Percentiles rank a stretch among this genome's conserved stretches.
Conservation (phyloP, 306 rosid genomes). For the Gleditsia sinensis region DNA sequence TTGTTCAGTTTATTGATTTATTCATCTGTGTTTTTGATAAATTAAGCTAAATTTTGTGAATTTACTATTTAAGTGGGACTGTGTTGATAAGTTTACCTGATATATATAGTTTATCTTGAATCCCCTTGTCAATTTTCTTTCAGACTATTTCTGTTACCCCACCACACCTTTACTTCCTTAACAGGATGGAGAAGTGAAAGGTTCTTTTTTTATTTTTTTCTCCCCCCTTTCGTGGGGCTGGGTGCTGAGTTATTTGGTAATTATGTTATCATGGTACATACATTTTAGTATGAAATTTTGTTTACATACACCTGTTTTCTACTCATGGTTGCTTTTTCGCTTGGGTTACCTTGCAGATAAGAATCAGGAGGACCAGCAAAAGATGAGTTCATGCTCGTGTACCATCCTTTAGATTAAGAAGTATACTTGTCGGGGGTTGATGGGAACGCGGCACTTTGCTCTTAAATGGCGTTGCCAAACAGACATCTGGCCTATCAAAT, state of each 20-base stretch:
- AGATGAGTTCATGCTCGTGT: slow-evolving; percentile 67
- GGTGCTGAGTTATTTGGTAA: no score
- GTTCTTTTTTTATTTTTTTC: no score
- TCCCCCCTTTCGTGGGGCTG: no score
- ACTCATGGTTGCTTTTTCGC: not conserved
- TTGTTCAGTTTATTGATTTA: slow-evolving; percentile 30
- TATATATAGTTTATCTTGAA: not conserved
- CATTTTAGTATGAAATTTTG: not conserved
- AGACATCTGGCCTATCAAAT: slow-evolving; percentile 30
- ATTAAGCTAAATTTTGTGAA: not conserved
- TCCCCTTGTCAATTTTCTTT: not conserved
- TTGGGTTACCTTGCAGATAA: slow-evolving; percentile 45
- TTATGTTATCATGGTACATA: no score
- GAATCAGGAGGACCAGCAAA: slow-evolving; percentile 46
- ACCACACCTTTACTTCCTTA: slow-evolving; percentile 3
- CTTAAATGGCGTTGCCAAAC: slow-evolving; percentile 19
- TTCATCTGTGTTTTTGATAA: not conserved
- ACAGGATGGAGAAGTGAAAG: not conserved
- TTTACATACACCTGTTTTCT: not conserved
- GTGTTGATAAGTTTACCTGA: not conserved
- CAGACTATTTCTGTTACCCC: not conserved
- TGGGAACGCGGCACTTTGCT: slow-evolving; percentile 33
- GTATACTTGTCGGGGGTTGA: slow-evolving; percentile 15
- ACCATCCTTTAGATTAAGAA: slow-evolving; percentile 57
- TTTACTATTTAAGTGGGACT: slow-evolving; percentile 2